Base-by-base conservation (phyloP, 1,139 yeast species). In the Kurtzmaniella natalensis region DNA sequence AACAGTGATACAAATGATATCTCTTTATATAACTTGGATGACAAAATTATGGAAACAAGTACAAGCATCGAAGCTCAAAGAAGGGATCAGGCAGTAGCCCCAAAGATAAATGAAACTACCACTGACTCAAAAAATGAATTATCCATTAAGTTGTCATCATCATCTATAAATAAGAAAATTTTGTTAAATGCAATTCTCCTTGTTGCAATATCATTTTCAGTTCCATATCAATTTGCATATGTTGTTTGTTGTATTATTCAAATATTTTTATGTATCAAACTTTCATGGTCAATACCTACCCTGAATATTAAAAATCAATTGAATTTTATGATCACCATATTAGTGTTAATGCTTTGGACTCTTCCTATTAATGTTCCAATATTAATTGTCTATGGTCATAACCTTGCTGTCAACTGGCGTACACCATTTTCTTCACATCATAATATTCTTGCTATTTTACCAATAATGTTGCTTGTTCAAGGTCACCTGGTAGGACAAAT, bases 181-280 rank as follows among this genome's bases (percentile, higher is more conserved):
- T 5, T 28, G 7, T 30, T 29, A 3, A 35, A 28, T 23, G 18
- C 19, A 5, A 13, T 35, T 9, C 18, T 35, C n/a, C n/a, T 35
- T 10, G 26, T 23, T 3, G 16, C 25, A 13, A 82, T 83, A 4
- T 62, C 81, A 19, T 55, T 78, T 25, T 80, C 78, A 49, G 61
- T 85, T 18, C 96, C 96, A 1, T 87, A 80, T 49, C 95, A 87
- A 52, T 70, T 86, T 49, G 88, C 85, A 0, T 85, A 71, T 48
- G 58, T 79, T 10, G 66, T 83, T 6, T 69, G 81, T 31, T 64
- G 77, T 37, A 19, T 78, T 15, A 64, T 78, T 1, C 89, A 81
- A 50, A 47, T 57, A 4, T 51, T 64, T 19, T 73, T 72, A 19
- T 66, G 73, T 18, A 42, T 81, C 10, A 59, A 53, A 40, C 34